phyloP scores from a whole-genome alignment of 768 basidiomycete species.

The Saitozyma podzolica region DNA sequence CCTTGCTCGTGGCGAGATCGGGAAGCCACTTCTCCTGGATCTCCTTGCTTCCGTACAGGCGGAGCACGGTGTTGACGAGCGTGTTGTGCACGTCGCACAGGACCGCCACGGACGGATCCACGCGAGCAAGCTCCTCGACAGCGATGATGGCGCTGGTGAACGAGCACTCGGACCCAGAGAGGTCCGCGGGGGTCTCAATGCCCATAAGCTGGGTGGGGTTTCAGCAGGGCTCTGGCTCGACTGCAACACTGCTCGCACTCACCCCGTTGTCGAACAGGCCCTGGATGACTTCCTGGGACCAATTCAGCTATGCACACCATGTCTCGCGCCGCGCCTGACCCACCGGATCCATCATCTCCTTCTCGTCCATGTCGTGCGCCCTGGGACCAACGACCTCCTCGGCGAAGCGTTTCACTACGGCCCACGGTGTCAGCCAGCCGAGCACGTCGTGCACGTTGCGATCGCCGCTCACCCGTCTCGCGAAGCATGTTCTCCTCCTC shows the following conservation, averaged over 20 bases:
- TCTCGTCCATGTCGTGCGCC: constrained; percentile 97
- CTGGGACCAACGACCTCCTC: constrained; percentile 84
- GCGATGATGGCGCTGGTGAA: constrained; percentile 95
- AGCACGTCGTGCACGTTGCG: neutral
- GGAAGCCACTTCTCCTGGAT: constrained; percentile 89
- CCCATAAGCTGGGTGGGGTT: constrained; percentile 78
- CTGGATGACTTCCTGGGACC: constrained; percentile 61
- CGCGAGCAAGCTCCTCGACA: constrained; percentile 93
- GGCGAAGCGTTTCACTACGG: constrained; percentile 79
- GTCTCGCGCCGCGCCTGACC: constrained; percentile 9
- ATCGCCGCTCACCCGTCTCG: constrained; percentile 68
- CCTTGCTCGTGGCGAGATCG: constrained; percentile 73
- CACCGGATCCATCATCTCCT: constrained; percentile 84
- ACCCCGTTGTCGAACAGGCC: constrained; percentile 95
- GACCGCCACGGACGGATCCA: constrained; percentile 95
- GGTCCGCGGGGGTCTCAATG: constrained; percentile 81
- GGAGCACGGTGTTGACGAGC: constrained; percentile 89
- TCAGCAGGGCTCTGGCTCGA: neutral
- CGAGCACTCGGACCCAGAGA: constrained; percentile 83
- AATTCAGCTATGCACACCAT: neutral
- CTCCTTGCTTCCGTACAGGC: constrained; percentile 78
- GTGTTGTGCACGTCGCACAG: constrained; percentile 99
- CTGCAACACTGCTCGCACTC: constrained; percentile 46
- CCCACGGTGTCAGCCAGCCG: neutral
- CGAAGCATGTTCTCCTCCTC: constrained; percentile 94